phyloP scores from a whole-genome alignment of 2,329 filamentous ascomycete genomes.

The Pseudogymnoascus sp. region DNA sequence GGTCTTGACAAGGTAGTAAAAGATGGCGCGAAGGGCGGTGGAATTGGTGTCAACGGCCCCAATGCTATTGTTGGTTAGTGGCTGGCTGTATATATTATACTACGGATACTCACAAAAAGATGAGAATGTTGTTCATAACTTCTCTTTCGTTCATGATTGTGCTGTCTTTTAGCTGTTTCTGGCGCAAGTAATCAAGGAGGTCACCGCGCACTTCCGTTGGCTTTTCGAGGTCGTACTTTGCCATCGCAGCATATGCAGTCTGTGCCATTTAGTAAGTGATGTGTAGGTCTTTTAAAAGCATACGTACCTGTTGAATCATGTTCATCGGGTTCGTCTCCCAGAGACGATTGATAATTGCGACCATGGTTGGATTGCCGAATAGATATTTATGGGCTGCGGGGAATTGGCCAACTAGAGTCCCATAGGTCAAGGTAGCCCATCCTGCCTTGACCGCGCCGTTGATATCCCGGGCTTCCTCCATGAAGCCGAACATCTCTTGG shows the following conservation, averaged over 20 bases:
- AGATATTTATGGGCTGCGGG: slow-evolving; percentile 6
- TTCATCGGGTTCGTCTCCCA: slow-evolving; percentile 1
- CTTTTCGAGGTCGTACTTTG: not conserved
- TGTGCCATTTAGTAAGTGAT: not conserved
- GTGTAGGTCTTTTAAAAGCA: not conserved
- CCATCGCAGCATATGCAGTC: not conserved
- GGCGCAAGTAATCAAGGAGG: not conserved
- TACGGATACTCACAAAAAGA: not conserved
- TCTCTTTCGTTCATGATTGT: not conserved
- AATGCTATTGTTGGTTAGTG: not conserved
- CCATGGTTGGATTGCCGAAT: slow-evolving; percentile 6
- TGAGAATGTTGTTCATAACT: not conserved
- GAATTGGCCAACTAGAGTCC: slow-evolving; percentile 3
- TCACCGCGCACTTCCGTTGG: not conserved
- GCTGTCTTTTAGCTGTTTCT: not conserved
- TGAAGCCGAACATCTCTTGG: slow-evolving; percentile 10
- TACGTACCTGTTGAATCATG: not conserved
- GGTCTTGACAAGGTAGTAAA: slow-evolving; percentile 15
- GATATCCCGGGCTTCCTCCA: slow-evolving; percentile 11
- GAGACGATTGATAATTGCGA: not conserved
- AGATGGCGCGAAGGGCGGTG: slow-evolving; percentile 11
- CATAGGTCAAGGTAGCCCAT: slow-evolving; percentile 5
- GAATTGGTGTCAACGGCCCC: slow-evolving; percentile 16
- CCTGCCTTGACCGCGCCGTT: slow-evolving; percentile 9
- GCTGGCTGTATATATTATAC: too few relatives aligned